phyloP scores from a whole-genome alignment of 2,329 filamentous ascomycete species.

The Cladophialophora psammophila region DNA sequence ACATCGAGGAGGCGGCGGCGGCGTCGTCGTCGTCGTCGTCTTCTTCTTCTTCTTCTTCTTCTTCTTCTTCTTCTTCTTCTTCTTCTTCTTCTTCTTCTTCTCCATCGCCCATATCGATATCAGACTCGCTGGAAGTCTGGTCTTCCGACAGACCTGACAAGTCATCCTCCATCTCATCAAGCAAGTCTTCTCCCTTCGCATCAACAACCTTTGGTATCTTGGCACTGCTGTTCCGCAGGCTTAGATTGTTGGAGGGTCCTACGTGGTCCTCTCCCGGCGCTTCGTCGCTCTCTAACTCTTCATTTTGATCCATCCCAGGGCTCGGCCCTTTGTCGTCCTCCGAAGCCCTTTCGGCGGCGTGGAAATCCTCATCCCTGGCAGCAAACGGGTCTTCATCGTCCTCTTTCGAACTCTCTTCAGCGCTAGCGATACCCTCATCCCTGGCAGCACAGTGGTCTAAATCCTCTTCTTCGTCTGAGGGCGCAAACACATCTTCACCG shows the following conservation, averaged over 20 bases:
- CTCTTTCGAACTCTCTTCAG: constrained; percentile 37
- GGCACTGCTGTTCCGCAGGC: constrained; percentile 39
- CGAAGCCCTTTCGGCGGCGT: constrained; percentile 35
- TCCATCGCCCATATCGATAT: constrained; percentile 47
- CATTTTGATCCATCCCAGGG: constrained; percentile 37
- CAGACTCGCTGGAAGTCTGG: constrained; percentile 33
- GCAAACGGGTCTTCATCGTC: constrained; percentile 29
- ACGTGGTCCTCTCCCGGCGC: constrained; percentile 41
- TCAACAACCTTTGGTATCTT: constrained; percentile 20
- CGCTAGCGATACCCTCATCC: constrained; percentile 18
- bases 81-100: no score
- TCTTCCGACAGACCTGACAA: constrained; percentile 35
- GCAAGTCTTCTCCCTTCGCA: constrained; percentile 36
- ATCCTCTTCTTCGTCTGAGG: constrained; percentile 40
- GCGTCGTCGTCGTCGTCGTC: constrained; percentile 46
- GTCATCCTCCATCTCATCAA: constrained; percentile 45
- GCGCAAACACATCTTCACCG: constrained; percentile 38
- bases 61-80: no score
- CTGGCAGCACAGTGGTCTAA: constrained; percentile 36
- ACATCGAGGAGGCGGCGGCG: constrained; percentile 40
- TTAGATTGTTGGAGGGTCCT: constrained; percentile 38
- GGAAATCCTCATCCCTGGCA: constrained; percentile 4
- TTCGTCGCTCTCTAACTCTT: constrained; percentile 44
- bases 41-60: no score
- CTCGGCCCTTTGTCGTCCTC: constrained; percentile 37